A percentile compares a stretch with the other conserved stretches of the same genome.
phyloP scores from a whole-genome alignment of 2,329 filamentous ascomycete genomes.

The Akanthomyces uredinophilus region DNA sequence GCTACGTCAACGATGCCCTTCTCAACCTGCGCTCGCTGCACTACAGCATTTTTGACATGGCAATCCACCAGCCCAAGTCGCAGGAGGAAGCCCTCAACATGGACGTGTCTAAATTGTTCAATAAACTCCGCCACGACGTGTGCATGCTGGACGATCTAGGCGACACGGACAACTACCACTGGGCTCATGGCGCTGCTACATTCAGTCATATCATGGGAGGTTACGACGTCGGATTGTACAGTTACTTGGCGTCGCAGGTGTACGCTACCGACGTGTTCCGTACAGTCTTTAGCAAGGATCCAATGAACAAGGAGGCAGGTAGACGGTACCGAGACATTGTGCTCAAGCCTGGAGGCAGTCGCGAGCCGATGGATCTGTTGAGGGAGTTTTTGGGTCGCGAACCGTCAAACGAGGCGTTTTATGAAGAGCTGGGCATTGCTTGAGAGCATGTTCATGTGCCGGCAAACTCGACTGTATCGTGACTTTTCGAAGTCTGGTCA shows the following conservation, averaged over 20 bases:
- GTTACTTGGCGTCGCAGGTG: conserved; percentile 61
- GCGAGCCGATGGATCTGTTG: conserved; percentile 69
- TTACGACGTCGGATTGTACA: conserved; percentile 73
- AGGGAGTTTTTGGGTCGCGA: conserved; percentile 67
- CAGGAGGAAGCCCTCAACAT: conserved; percentile 59
- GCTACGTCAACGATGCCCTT: conserved; percentile 56
- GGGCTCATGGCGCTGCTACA: conserved; percentile 67
- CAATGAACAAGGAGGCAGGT: conserved; percentile 65
- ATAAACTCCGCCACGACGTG: conserved; percentile 61
- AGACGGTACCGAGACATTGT: conserved; percentile 69
- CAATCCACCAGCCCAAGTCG: conserved; percentile 58
- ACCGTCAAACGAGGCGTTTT: conserved; percentile 68
- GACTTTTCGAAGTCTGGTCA: too few species aligned
- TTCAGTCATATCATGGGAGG: conserved; percentile 73
- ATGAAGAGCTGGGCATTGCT: conserved; percentile 57
- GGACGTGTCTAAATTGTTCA: conserved; percentile 59
- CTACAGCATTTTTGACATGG: conserved; percentile 74
- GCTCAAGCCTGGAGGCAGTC: conserved; percentile 64
- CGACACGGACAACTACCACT: conserved; percentile 44
- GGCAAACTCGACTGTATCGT: too few species aligned
- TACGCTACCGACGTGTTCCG: conserved; percentile 77
- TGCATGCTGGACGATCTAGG: conserved; percentile 43
- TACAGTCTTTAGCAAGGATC: conserved; percentile 63
- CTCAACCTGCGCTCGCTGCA: conserved; percentile 71
- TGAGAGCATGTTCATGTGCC: neutral